Percentiles rank a stretch among this genome's conserved stretches.
Evolutionary conservation across 139 green algal genomes (phyloP).

Genomic region (Chlorella sp.): DNA sequence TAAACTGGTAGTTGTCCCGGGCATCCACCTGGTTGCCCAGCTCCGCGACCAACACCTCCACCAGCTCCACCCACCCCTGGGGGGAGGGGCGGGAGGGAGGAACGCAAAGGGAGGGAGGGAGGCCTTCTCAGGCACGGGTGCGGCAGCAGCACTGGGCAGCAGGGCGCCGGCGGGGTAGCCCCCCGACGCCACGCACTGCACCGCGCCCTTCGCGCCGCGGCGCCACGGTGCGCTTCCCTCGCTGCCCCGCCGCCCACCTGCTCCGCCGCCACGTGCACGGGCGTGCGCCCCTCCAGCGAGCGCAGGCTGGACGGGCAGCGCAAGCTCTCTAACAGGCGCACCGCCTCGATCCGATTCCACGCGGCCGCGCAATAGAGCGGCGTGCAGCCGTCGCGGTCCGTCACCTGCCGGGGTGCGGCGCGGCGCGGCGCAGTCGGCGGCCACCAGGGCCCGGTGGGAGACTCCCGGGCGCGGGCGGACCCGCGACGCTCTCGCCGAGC

Average conservation of each 20-base stretch:
- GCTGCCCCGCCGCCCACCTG: conserved; percentile 38
- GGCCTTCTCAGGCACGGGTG: too few species aligned
- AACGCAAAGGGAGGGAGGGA: neutral
- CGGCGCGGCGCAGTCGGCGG: too few species aligned
- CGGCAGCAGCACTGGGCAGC: neutral
- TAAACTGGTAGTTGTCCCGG: conserved; percentile 58
- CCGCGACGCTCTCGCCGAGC: neutral
- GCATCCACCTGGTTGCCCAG: conserved; percentile 51
- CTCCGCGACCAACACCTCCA: conserved; percentile 45
- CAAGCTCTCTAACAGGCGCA: conserved; percentile 43
- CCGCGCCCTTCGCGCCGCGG: too few species aligned
- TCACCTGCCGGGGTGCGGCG: too few species aligned
- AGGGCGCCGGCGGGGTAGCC: too few species aligned
- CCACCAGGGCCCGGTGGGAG: neutral
- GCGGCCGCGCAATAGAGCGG: conserved; percentile 63
- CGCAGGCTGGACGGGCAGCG: conserved; percentile 41
- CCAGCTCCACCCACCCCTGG: conserved; percentile 36
- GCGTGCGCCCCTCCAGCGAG: conserved; percentile 49
- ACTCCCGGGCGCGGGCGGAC: neutral
- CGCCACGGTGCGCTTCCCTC: neutral
- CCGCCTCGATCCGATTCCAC: conserved; percentile 56
- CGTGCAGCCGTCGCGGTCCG: conserved; percentile 65
- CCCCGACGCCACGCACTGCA: neutral
- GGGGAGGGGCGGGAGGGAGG: neutral
- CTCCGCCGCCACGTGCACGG: conserved; percentile 65